A percentile compares a stretch with the other conserved stretches of the same genome.
These are phyloP conservation scores for Coemansia sp. DNA, from an alignment of 192 early-diverging fungal species.

Conservation along the genomic window DNA sequence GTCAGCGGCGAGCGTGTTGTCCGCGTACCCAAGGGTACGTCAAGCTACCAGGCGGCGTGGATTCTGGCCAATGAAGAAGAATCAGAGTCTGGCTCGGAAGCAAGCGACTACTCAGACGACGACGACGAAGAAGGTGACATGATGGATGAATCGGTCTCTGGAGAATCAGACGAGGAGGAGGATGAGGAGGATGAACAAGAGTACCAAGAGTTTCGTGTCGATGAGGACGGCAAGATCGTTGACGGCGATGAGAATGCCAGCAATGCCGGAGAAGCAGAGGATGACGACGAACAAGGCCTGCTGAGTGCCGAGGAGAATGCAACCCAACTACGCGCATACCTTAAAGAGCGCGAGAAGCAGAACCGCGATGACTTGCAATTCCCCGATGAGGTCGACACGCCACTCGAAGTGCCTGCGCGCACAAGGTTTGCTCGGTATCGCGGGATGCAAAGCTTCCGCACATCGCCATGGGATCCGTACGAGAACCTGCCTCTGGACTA, in stretches of 20 bases:
- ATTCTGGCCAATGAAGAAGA: constrained; percentile 76
- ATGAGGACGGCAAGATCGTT: background rate
- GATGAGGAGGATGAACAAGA: constrained; percentile 15
- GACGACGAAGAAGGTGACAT: constrained; percentile 46
- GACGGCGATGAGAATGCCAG: constrained; percentile 13
- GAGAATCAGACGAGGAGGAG: constrained; percentile 45
- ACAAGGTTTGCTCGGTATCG: constrained; percentile 91
- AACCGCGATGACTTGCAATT: constrained; percentile 78
- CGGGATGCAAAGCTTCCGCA: constrained; percentile 91
- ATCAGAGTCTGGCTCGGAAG: constrained; percentile 42
- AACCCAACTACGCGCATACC: constrained; percentile 45
- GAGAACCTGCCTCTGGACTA: constrained; percentile 98
- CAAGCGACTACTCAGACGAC: constrained; percentile 51
- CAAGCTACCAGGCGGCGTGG: constrained; percentile 97
- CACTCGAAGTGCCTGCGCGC: constrained; percentile 76
- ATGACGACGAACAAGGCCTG: constrained; percentile 28
- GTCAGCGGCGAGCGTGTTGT: constrained; percentile 51
- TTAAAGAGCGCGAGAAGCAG: constrained; percentile 57
- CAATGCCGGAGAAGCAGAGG: background rate
- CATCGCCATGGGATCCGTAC: constrained; percentile 96
- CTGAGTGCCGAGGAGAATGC: constrained; percentile 49
- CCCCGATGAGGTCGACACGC: constrained; percentile 98
- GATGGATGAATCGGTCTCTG: constrained; percentile 18
- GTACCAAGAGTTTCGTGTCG: constrained; percentile 7
- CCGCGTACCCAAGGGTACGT: constrained; percentile 93